Evolutionary conservation across 139 green algal species (phyloP), one percentile per base, ranked within the genome.

Genomic region (Protoeuglena noctilucae): DNA sequence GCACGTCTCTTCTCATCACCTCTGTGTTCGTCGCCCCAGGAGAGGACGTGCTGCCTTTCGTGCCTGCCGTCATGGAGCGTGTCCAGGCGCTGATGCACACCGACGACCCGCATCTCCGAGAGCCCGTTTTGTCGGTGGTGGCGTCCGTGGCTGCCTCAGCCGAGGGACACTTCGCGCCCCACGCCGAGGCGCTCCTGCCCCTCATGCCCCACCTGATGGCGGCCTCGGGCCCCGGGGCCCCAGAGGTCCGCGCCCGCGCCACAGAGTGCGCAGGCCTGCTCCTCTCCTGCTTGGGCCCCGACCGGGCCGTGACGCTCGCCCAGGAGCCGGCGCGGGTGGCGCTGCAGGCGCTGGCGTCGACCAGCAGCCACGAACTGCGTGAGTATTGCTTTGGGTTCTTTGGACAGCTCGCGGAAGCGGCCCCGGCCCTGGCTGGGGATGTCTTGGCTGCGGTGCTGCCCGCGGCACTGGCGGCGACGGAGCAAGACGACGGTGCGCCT

Each of bases 231-330:
- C 9, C 7, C 12, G 34, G 12, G 9, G 12, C 12, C 12, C 34
- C 12, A 12, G 12, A 12, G 7, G 34, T 12, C 12, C 7, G 34
- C 9, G 34, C 34, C 34, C 34, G 34, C 34, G 34, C 34, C 9
- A 43, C 34, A 7, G 34, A 43, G 34, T 43, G 34, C 34, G 34
- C 34, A 7, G 34, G 34, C 34, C 34, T 43, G 9, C 9, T 43
- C 34, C 34, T 43, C 12, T n/a, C n/a, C n/a, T n/a, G n/a, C n/a
- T n/a, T n/a, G n/a, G n/a, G n/a, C n/a, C n/a, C 60, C 19, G 66
- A 31, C 19, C 88, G 81, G 81, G 84, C 81, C 2, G 70, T 81
- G 61, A 86, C 69, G 2, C 81, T 79, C 2, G 53, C 72, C 49
- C 59, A 77, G 48, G 51, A 54, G 18, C 66, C 64, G 16, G 45